Conservation (phyloP, 1,284 basidiomycete genomes). For the Entoloma clypeatum region DNA sequence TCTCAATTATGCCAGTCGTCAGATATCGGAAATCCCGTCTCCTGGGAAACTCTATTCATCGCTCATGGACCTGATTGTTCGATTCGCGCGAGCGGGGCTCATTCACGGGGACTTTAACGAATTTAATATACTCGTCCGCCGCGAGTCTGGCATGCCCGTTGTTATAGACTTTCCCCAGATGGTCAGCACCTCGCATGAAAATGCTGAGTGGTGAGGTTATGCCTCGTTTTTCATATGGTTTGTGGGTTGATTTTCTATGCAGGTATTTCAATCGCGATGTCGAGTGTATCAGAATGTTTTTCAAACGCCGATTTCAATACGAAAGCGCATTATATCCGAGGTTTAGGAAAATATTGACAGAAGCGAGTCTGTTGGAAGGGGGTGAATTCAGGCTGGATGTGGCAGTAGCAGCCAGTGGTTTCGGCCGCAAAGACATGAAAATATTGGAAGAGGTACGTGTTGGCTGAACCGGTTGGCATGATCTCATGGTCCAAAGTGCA, state of each 20-base stretch:
- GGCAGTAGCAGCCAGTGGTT: conserved; percentile 89
- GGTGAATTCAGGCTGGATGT: conserved; percentile 76
- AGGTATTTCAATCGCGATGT: conserved; percentile 99
- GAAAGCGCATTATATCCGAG: conserved; percentile 87
- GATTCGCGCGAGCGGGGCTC: conserved; percentile 87
- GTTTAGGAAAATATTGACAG: conserved; percentile 64
- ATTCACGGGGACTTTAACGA: conserved; percentile 99
- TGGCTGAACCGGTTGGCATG: background rate
- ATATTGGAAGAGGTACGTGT: conserved; percentile 74
- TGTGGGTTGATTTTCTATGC: conserved; percentile 8
- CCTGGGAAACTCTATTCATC: conserved; percentile 89
- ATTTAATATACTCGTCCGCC: conserved; percentile 94
- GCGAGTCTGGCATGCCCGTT: conserved; percentile 78
- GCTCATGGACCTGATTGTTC: conserved; percentile 95
- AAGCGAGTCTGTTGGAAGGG: conserved; percentile 40
- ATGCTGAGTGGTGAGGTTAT: conserved; percentile 85
- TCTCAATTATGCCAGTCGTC: conserved; percentile 57
- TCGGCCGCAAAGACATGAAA: conserved; percentile 78
- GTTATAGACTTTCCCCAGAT: conserved; percentile 99
- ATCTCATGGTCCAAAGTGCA: conserved; percentile 37
- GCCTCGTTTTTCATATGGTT: conserved; percentile 13
- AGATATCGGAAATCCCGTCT: conserved; percentile 79
- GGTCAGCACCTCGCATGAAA: conserved; percentile 95
- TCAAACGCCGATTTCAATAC: conserved; percentile 88
- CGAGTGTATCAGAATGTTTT: conserved; percentile 93